Evolutionary conservation across 768 basidiomycete species (phyloP), one percentile per base, ranked within the genome.

Genomic region (Lentinus brumalis): DNA sequence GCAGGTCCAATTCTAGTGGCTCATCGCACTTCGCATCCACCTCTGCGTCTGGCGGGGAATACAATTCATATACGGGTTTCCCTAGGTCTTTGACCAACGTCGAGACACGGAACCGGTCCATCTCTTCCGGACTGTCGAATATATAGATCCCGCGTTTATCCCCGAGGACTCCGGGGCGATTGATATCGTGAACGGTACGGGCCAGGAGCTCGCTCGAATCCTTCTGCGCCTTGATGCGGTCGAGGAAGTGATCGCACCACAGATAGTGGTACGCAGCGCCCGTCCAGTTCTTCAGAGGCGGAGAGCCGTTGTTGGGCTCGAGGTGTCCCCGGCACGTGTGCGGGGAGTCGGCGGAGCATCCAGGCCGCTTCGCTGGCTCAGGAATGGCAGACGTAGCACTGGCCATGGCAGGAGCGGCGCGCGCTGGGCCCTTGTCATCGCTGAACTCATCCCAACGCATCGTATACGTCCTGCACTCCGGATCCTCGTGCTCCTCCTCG

Each of bases 401-500:
- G 21, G 21, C 21, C 21, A 26, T 26, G 21, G 21, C 21, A 26
- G 21, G 21, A 35, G 7, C 35, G 6, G 35, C 53, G 45, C 52
- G 21, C 35, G 9, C 53, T 50, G 9, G 49, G 53, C 4, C 4
- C n/a, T 38, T 21, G 7, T 51, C 39, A 15, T 30, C 26, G 3
- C 26, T n/a, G 26, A 16, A 11, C 4, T 18, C 58, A 8, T 47
- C 52, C 1, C 21, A 45, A 26, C 60, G 49, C 6, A 56, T 26
- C 6, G 49, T 41, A 39, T 42, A 60, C 30, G 40, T 38, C 44
- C 39, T 47, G 16, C 21, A 35, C 14, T 35, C 52, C 21, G 57
- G 55, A 3, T 35, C 35, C 3, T 35, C 35, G 54, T 65, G 54
- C 31, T 62, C 64, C n/a, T 40, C 44, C 15, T 60, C 64, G 41